Evolutionary conservation across 768 basidiomycete species (phyloP), one percentile per base, ranked within the genome.

Genomic region (Termitomyces sp.): DNA sequence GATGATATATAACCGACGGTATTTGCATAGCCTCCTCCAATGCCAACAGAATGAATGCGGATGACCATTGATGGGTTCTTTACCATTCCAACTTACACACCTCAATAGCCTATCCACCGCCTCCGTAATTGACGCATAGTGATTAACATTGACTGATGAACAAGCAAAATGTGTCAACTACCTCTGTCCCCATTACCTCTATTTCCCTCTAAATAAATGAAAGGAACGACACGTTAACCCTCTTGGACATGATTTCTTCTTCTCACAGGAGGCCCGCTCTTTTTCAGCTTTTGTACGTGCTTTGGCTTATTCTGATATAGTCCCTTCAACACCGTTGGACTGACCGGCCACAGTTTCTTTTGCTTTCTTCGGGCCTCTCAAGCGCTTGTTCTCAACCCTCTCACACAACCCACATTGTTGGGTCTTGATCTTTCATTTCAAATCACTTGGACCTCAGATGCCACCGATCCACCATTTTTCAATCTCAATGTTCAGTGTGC

Each of bases 61-160:
- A 12, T 11, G 25, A 20, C 9, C 5, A 3, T 3, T 39, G 38
- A 50, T 29, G 27, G 20, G 11, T 13, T 40, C 16, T 20, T 29
- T 39, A 22, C 33, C 25, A 16, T 49, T 23, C n/a, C 22, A 16
- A 23, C 20, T 32, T 31, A 7, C 36, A 46, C 32, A 31, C 12
- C 44, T 46, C 52, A 32, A 53, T 7, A 47, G 16, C 53, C n/a
- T 40, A 33, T 33, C 22, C 38, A 42, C 27, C 32, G 40, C 46
- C 38, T n/a, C n/a, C 33, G n/a, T 16, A 7, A 35, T 43, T 41
- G 25, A 33, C 35, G 20, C 10, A 20, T 6, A 25, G n/a, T 33
- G 39, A 22, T 39, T 42, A 22, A n/a, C 4, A 18, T 18, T 43
- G 48, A 50, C 23, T 56, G 54, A 56, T 56, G 54, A 50, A 49